These are phyloP conservation scores for Alternaria conjuncta DNA, from an alignment of 2,329 filamentous ascomycete species.

Conservation along the genomic window DNA sequence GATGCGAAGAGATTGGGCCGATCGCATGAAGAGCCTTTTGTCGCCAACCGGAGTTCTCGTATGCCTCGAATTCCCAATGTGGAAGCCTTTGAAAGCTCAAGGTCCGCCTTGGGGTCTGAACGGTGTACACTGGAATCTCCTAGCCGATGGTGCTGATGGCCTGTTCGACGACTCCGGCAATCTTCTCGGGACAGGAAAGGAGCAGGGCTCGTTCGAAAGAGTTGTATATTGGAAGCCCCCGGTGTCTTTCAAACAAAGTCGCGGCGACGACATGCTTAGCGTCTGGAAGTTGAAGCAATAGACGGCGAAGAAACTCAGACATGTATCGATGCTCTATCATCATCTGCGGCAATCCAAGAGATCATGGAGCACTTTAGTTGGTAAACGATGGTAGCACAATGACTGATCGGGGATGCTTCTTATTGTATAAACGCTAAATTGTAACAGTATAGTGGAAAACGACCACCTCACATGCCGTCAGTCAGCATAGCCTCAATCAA, in stretches of 20 bases:
- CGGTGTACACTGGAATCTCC: constrained; percentile 35
- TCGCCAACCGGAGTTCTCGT: constrained; percentile 59
- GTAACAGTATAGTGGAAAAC: background rate
- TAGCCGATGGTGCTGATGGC: constrained; percentile 17
- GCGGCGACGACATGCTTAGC: constrained; percentile 23
- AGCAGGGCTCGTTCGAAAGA: constrained; percentile 15
- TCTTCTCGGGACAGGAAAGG: background rate
- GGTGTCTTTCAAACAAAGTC: constrained; percentile 22
- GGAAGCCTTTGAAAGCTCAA: constrained; percentile 66
- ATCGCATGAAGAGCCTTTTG: constrained; percentile 61
- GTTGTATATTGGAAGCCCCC: constrained; percentile 21
- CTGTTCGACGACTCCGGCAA: constrained; percentile 16
- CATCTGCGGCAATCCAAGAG: background rate
- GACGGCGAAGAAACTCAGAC: background rate
- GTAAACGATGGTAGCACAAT: background rate
- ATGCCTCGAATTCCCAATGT: constrained; percentile 76
- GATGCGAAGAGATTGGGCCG: constrained; percentile 62
- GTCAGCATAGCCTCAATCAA: constrained; percentile 42
- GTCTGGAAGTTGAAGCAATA: constrained; percentile 21
- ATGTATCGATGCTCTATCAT: background rate
- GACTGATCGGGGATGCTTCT: background rate
- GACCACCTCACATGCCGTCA: constrained; percentile 34
- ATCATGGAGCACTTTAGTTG: background rate
- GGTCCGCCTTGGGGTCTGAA: constrained; percentile 77
- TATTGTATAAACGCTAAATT: background rate